Evolutionary conservation across 1,139 yeast genomes (phyloP), one percentile per base, ranked within the genome.

Genomic region (Kodamaea sp.): DNA sequence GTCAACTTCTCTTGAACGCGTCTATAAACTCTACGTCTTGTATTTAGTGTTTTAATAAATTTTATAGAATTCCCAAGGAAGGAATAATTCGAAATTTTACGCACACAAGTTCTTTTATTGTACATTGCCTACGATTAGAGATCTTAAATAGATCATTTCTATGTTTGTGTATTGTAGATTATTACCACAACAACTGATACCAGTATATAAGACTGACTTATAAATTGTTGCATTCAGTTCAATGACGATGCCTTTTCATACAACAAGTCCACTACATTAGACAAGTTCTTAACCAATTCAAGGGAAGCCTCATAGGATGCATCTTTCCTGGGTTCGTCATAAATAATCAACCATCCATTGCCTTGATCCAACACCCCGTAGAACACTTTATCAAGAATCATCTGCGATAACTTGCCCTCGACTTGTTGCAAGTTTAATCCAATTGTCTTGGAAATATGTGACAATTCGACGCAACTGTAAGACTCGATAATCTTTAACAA

Each of bases 291-390:
- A 37, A 94, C 80, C 51, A 95, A 78, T 39, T 86, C 95, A 47
- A 92, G 76, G 24, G 95, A 86, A 31, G 92, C 81, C 46, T 85
- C 95, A 55, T 92, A 94, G 29, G 95, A 83, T 26, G 89, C 87
- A 60, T 92, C 97, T 43, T 81, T 79, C 55, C 78, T 80, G 30
- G 96, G 96, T 55, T 90, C 88, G 42, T 88, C 95, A 54, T 87
- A 92, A 39, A 92, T 80, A 48, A 89, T 83, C 49, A 92, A 76
- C 96, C 97, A 92, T 5, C 98, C 98, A 57, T 90, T 90, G 29
- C 98, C 98, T 68, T 92, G 99, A 60, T 92, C 98, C 51, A 92
- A 73, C 29, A 94, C 97, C 30, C 98, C 99, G 54, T 83, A 85
- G 51, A 94, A 88, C 11, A 90, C 87, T 56, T 88, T 85, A 60